Conservation (phyloP, 805 yeast species). For the Zygosaccharomyces bisporus region DNA sequence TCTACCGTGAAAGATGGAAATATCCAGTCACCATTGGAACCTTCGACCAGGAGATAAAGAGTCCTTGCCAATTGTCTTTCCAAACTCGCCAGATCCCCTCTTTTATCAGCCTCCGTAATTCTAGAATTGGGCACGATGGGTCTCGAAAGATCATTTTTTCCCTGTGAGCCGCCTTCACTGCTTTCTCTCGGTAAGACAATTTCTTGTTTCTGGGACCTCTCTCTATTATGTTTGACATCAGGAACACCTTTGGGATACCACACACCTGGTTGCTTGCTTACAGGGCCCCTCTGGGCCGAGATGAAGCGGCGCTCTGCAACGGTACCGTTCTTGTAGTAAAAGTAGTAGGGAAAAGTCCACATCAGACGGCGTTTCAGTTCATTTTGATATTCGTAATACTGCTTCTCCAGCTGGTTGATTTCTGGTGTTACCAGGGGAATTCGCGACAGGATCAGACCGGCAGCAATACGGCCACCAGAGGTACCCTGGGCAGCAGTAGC, state of each 20-base stretch:
- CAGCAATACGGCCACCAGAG: conserved; percentile 29
- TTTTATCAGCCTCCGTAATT: conserved; percentile 69
- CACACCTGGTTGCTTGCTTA: conserved; percentile 65
- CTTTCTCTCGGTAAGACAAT: conserved; percentile 69
- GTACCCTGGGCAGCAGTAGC: conserved; percentile 22
- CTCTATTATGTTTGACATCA: conserved; percentile 83
- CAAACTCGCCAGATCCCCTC: conserved; percentile 58
- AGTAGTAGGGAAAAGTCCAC: conserved; percentile 97
- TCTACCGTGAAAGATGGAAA: conserved; percentile 67
- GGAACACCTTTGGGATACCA: conserved; percentile 83
- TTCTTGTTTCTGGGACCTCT: conserved; percentile 76
- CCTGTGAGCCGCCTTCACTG: conserved; percentile 37
- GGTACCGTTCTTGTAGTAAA: conserved; percentile 86
- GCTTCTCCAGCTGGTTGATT: conserved; percentile 62
- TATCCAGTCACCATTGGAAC: conserved; percentile 51
- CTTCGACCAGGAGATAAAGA: conserved; percentile 66
- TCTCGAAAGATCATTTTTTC: conserved; percentile 57
- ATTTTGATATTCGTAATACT: conserved; percentile 76
- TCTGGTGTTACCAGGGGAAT: conserved; percentile 82
- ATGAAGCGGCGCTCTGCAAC: conserved; percentile 77
- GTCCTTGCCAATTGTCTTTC: conserved; percentile 80
- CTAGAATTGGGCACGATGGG: conserved; percentile 70
- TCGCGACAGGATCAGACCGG: conserved; percentile 69
- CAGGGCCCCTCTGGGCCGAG: conserved; percentile 72
- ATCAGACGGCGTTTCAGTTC: conserved; percentile 84